These are phyloP conservation scores for Setomelanomma holmii DNA, from an alignment of 2,329 filamentous ascomycete species.

Conservation along the genomic window DNA sequence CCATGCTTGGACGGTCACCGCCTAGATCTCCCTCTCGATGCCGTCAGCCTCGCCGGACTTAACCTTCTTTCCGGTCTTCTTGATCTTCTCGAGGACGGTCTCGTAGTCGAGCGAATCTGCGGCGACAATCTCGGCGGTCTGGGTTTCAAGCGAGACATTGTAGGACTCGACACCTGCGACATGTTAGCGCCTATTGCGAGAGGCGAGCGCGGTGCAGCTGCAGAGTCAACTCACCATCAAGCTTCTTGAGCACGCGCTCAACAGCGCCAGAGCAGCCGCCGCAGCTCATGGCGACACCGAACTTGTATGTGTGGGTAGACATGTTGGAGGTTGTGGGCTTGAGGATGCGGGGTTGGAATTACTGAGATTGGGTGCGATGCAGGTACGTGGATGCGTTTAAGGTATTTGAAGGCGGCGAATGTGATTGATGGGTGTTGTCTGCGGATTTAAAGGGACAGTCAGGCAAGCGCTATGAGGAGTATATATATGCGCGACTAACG, in stretches of 20 bases:
- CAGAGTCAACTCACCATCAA: slow-evolving; percentile 70
- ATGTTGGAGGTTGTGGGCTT: slow-evolving; percentile 55
- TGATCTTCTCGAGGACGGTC: slow-evolving; percentile 83
- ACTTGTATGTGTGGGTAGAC: slow-evolving; percentile 84
- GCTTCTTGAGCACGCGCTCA: slow-evolving; percentile 88
- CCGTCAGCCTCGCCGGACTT: slow-evolving; percentile 78
- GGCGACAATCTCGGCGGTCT: slow-evolving; percentile 80
- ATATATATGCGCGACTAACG: slow-evolving; percentile 22
- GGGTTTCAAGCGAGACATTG: slow-evolving; percentile 85
- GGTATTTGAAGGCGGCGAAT: slow-evolving; percentile 3
- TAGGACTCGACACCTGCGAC: slow-evolving; percentile 79
- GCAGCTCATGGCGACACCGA: slow-evolving; percentile 93
- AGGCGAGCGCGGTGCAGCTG: slow-evolving; percentile 5
- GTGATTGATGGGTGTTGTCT: background rate
- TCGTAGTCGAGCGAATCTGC: slow-evolving; percentile 75
- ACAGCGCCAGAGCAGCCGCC: slow-evolving; percentile 95
- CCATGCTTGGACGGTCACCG: background rate
- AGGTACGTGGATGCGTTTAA: background rate
- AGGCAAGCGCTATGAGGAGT: slow-evolving; percentile 6
- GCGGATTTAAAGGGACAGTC: slow-evolving; percentile 9
- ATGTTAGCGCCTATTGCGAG: slow-evolving; percentile 14
- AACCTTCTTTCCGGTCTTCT: slow-evolving; percentile 94
- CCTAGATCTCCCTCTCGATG: slow-evolving; percentile 36
- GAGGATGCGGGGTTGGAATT: slow-evolving; percentile 8
- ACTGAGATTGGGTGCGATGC: slow-evolving; percentile 4